Evolutionary conservation across 2,329 filamentous ascomycete genomes (phyloP).

Genomic region (Penicillium sp.): DNA sequence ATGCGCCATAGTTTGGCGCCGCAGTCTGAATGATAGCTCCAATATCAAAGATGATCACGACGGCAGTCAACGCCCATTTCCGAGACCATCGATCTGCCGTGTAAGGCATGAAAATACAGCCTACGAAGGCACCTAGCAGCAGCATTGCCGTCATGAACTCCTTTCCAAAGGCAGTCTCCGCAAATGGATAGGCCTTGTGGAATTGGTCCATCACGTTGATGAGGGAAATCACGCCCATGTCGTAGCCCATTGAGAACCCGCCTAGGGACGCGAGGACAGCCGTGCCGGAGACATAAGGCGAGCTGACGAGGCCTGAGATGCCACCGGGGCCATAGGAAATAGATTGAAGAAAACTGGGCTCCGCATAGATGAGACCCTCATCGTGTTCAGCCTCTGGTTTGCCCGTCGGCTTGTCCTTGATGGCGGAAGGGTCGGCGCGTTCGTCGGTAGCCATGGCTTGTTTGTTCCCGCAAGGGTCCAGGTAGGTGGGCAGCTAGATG

Average conservation of each 20-base stretch:
- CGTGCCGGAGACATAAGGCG: slow-evolving; percentile 45
- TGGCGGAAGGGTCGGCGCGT: background rate
- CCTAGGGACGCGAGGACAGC: slow-evolving; percentile 47
- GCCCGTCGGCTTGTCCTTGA: background rate
- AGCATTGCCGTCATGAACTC: slow-evolving; percentile 52
- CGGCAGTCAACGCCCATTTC: slow-evolving; percentile 42
- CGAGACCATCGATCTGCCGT: slow-evolving; percentile 42
- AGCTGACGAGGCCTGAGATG: slow-evolving; percentile 35
- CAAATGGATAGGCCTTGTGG: slow-evolving; percentile 39
- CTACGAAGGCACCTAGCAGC: slow-evolving; percentile 32
- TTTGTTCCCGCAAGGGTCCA: background rate
- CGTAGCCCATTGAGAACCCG: slow-evolving; percentile 46
- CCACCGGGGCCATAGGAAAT: slow-evolving; percentile 32
- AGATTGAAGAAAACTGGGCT: slow-evolving; percentile 2
- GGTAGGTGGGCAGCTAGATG: background rate
- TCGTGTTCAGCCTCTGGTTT: slow-evolving; percentile 3
- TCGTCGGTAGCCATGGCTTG: background rate
- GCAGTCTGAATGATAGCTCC: slow-evolving; percentile 46
- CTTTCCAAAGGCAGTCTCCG: slow-evolving; percentile 38
- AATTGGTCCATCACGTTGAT: slow-evolving; percentile 52
- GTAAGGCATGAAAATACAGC: slow-evolving; percentile 43
- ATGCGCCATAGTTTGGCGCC: slow-evolving; percentile 25
- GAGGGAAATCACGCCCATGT: slow-evolving; percentile 48
- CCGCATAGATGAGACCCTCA: slow-evolving; percentile 3
- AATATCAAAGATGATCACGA: slow-evolving; percentile 41